A percentile compares a stretch with the other conserved stretches of the same genome.
phyloP scores from a whole-genome alignment of 148 eudicot genomes.

The Oxyria digyna region DNA sequence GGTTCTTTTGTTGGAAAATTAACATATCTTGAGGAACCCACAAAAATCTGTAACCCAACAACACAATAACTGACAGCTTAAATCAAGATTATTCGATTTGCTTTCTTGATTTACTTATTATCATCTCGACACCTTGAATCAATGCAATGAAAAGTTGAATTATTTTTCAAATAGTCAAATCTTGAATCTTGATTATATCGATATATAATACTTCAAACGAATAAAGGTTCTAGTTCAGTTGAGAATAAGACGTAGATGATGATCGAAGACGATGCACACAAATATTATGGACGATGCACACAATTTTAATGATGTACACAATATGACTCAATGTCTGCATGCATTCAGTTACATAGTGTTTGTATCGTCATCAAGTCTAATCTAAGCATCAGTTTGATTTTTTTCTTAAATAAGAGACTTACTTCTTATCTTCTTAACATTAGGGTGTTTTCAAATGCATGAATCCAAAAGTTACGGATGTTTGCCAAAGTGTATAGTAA shows the following conservation, averaged over 20 bases:
- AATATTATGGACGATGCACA: no score
- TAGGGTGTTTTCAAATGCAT: not conserved
- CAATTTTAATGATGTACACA: no score
- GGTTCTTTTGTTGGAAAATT: not conserved
- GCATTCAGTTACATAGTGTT: no score
- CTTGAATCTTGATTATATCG: not conserved
- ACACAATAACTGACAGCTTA: not conserved
- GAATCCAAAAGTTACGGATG: not conserved
- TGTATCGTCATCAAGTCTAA: no score
- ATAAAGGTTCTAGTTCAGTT: no score
- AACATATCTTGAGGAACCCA: not conserved
- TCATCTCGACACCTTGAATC: not conserved
- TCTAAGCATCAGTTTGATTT: no score
- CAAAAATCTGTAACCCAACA: not conserved
- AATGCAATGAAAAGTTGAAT: not conserved
- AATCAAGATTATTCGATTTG: not conserved
- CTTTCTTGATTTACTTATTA: not conserved
- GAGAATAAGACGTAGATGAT: no score
- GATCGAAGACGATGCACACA: no score
- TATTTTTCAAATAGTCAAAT: not conserved
- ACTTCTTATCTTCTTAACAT: not conserved
- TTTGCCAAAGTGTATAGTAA: not conserved
- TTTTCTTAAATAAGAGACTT: no score
- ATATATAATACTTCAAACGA: not conserved
- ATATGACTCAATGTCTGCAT: no score